Percentiles rank a stretch among this genome's conserved stretches.
Evolutionary conservation across 805 yeast species (phyloP).

Genomic region (Kluyveromyces starmeri): DNA sequence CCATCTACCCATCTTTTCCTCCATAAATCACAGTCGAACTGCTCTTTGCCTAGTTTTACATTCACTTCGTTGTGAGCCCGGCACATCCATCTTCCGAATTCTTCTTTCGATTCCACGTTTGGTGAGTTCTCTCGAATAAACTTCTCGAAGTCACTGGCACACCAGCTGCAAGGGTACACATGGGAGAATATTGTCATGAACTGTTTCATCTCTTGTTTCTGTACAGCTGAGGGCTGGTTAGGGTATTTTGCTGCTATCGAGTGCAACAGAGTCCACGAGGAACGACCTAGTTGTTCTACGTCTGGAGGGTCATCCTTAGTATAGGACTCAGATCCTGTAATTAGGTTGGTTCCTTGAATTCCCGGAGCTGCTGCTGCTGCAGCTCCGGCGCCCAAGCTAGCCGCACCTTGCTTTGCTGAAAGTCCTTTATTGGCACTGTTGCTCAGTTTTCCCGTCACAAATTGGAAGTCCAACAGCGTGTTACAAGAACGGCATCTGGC

Average conservation of each 20-base stretch:
- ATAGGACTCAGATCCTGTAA: constrained; percentile 26
- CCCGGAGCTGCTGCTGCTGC: constrained; percentile 17
- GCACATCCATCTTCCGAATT: constrained; percentile 85
- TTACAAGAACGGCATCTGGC: constrained; percentile 81
- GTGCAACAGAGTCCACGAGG: constrained; percentile 90
- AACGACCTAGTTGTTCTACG: constrained; percentile 65
- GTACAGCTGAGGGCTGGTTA: constrained; percentile 44
- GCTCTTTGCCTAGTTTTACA: constrained; percentile 71
- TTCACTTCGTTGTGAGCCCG: constrained; percentile 95
- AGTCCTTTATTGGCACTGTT: neutral
- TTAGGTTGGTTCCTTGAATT: constrained; percentile 8
- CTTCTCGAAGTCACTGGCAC: constrained; percentile 73
- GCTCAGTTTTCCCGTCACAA: constrained; percentile 36
- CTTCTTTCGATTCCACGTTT: constrained; percentile 57
- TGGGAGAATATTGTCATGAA: constrained; percentile 66
- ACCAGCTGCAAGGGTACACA: constrained; percentile 89
- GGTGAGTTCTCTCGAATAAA: constrained; percentile 51
- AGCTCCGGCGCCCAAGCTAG: constrained; percentile 3
- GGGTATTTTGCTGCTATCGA: constrained; percentile 89
- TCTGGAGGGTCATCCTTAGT: constrained; percentile 74
- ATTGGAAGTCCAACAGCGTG: constrained; percentile 67
- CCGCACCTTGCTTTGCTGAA: constrained; percentile 3
- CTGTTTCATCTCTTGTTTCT: constrained; percentile 63
- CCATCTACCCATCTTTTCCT: constrained; percentile 92
- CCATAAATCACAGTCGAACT: constrained; percentile 85